Conservation (phyloP, 768 basidiomycete genomes). For the Tylopilus intermedius region DNA sequence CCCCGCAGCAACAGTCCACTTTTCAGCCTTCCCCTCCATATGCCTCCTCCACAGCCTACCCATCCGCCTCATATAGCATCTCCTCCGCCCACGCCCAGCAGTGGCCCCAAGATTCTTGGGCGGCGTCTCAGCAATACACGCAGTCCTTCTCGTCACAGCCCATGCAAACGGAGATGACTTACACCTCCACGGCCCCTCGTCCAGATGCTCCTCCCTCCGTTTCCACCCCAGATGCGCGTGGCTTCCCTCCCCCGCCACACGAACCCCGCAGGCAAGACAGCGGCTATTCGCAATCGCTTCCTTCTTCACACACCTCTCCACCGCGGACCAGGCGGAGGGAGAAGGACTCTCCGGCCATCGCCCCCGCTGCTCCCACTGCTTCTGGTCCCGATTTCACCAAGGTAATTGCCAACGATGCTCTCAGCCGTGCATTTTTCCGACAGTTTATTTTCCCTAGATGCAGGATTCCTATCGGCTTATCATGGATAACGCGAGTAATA, state of each 20-base stretch:
- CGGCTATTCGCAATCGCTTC: constrained; percentile 26
- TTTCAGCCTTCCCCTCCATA: constrained; percentile 29
- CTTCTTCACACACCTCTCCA: constrained; percentile 28
- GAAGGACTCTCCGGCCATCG: constrained; percentile 31
- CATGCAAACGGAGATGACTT: constrained; percentile 33
- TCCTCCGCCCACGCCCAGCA: constrained; percentile 32
- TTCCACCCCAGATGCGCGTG: constrained; percentile 29
- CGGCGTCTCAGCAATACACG: constrained; percentile 29
- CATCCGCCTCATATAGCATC: constrained; percentile 28
- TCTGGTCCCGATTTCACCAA: constrained; percentile 40
- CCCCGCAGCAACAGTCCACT: constrained; percentile 25
- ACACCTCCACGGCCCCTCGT: constrained; percentile 30
- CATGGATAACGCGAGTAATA: constrained; percentile 35
- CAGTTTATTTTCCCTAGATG: constrained; percentile 28
- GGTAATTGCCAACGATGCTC: constrained; percentile 23
- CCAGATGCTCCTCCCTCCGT: constrained; percentile 28
- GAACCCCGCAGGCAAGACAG: constrained; percentile 33
- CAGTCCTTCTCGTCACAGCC: constrained; percentile 32
- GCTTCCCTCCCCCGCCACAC: constrained; percentile 28
- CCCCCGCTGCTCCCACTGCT: constrained; percentile 22
- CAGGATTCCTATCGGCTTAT: constrained; percentile 42
- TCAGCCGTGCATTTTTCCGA: constrained; percentile 11
- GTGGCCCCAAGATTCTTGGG: constrained; percentile 41
- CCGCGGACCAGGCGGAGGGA: constrained; percentile 35
- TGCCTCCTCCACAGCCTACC: constrained; percentile 25